A percentile compares a stretch with the other conserved stretches of the same genome.
Conservation (phyloP, 192 early-diverging fungal species). For the Coemansia sp. region DNA sequence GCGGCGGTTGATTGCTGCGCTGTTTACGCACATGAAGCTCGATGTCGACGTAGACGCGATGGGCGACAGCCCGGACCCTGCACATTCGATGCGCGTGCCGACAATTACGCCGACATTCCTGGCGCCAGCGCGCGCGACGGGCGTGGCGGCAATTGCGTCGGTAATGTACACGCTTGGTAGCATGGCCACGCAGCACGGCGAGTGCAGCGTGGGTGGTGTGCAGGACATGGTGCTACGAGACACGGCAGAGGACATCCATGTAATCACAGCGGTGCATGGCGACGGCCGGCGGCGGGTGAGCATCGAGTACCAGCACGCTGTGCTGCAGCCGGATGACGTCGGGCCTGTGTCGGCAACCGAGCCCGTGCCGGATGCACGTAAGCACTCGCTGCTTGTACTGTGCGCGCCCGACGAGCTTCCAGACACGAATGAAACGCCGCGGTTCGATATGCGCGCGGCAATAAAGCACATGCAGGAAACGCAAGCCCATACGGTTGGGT, state of each 20-base stretch:
- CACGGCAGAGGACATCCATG: constrained; percentile 43
- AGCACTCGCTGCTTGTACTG: constrained; percentile 49
- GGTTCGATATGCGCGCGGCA: constrained; percentile 58
- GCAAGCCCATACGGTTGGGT: constrained; percentile 62
- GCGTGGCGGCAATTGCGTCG: constrained; percentile 20
- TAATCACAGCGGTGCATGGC: constrained; percentile 25
- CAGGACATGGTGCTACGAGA: constrained; percentile 32
- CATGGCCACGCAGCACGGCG: constrained; percentile 18
- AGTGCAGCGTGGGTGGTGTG: constrained; percentile 5
- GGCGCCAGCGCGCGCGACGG: constrained; percentile 32
- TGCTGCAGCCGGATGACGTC: constrained; percentile 10
- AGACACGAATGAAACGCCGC: constrained; percentile 51
- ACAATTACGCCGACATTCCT: constrained; percentile 33
- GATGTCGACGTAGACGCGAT: constrained; percentile 59
- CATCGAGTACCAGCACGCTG: constrained; percentile 22
- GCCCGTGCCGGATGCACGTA: constrained; percentile 7
- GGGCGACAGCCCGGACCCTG: constrained; percentile 8
- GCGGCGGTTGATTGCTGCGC: constrained; percentile 54
- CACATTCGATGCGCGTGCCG: constrained; percentile 23
- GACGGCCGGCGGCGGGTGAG: constrained; percentile 22
- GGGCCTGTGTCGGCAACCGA: neutral
- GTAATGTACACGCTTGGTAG: constrained; percentile 30
- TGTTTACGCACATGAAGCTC: constrained; percentile 60
- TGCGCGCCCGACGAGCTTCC: constrained; percentile 48
- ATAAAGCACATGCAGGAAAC: constrained; percentile 52